These are phyloP conservation scores for Albophoma yamanashiensis DNA, from an alignment of 2,329 filamentous ascomycete genomes.

Conservation along the genomic window DNA sequence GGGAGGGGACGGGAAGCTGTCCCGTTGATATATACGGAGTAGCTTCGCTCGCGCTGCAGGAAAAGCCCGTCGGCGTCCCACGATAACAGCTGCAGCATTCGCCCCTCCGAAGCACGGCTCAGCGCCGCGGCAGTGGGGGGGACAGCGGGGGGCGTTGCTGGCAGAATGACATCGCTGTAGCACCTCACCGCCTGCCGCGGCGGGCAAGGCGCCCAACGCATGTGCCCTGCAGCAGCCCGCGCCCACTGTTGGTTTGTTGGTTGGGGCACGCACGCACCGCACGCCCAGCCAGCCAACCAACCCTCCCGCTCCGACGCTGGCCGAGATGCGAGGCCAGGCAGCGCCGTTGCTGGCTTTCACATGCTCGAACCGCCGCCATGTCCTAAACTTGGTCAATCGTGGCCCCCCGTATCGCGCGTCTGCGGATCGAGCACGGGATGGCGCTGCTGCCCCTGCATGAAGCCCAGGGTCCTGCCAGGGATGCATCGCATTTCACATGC, in stretches of 20 bases:
- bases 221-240: background rate
- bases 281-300: background rate
- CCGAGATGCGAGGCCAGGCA: constrained; percentile 10
- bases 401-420: background rate
- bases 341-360: background rate
- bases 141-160: background rate
- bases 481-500: background rate
- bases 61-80: constrained; percentile 1
- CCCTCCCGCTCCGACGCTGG: background rate
- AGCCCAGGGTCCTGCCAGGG: background rate
- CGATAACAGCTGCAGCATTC: background rate
- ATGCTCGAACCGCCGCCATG: background rate
- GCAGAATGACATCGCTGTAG: constrained; percentile 1
- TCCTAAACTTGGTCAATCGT: background rate
- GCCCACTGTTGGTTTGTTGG: background rate
- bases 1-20: background rate
- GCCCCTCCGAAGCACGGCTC: background rate
- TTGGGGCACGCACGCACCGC: background rate
- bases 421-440: background rate
- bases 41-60: no score
- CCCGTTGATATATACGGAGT: constrained; percentile 1
- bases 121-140: background rate
- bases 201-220: constrained; percentile 8
- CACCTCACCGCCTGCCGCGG: constrained; percentile 10
- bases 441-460: background rate